Base-by-base conservation (phyloP, 2,329 filamentous ascomycete genomes). In the Aspergillus fumigatus region DNA sequence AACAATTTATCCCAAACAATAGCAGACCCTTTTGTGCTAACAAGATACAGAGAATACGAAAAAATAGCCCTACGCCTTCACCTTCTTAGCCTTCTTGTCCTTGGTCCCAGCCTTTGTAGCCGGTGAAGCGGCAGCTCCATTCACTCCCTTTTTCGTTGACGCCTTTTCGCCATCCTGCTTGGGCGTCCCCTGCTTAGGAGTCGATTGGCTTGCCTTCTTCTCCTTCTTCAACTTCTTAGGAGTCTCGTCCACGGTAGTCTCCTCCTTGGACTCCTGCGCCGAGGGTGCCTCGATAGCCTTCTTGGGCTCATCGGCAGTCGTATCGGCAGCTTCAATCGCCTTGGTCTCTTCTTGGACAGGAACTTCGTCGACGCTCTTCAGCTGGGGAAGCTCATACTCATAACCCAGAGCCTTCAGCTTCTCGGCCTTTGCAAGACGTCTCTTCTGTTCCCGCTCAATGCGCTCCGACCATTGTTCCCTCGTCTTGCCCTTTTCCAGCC, bases 361-460 rank as follows among this genome's bases (percentile, higher is more conserved):
- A 50, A 85, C 78, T 48, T 77, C 76, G 25, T 82, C 79, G 6
- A 85, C 82, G 35, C 75, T 74, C 79, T 90, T 95, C 63, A 96
- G 76, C 63, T 81, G 77, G 0, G 91, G 90, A 23, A 84, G 82
- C 52, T 90, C 84, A 68, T 91, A 92, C 59, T 94, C 87, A 74
- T 99, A 97, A 9, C 89, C 93, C 58, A 95, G 75, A 45, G 82
- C 85, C 80, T 90, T 87, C 63, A 97, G 78, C 77, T 89, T 89
- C 70, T 88, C 84, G 1, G 84, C 85, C 75, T 90, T 89, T 62
- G 80, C 80, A 40, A 79, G 76, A 54, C 94, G 82, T 74, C 84
- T 87, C 72, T 83, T 80, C 73, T 88, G 83, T 79, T 96, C 92
- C 65, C 83, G 85, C 53, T 81, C 77, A 54, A 94, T 84, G 72